Percentiles rank a stretch among this genome's conserved stretches.
Conservation (phyloP, 495 filamentous ascomycete species). For the Aspergillus sparsus region DNA sequence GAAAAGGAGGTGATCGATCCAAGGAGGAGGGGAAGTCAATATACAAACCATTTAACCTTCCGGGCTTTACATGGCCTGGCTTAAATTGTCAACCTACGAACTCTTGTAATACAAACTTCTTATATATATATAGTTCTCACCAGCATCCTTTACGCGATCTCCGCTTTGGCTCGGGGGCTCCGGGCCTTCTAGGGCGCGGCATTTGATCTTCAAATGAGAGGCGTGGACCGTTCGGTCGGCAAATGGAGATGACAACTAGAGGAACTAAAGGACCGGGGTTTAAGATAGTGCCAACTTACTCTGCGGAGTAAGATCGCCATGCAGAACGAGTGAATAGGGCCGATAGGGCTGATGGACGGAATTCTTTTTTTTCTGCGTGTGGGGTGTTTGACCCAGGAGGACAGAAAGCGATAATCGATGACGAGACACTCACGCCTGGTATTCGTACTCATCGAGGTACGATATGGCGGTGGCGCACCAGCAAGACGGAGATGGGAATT, state of each 20-base stretch:
- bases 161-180: slow-evolving; percentile 66
- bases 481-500: background rate
- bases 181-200: slow-evolving; percentile 67
- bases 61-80: slow-evolving; percentile 78
- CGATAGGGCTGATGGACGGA: slow-evolving; percentile 24
- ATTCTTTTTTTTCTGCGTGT: slow-evolving; percentile 35
- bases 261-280: slow-evolving; percentile 25
- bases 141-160: slow-evolving; percentile 85
- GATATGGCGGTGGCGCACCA: slow-evolving; percentile 29
- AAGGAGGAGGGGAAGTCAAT: background rate
- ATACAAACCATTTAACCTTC: slow-evolving; percentile 76
- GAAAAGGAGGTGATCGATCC: background rate
- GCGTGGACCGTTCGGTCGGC: slow-evolving; percentile 20
- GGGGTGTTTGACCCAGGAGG: slow-evolving; percentile 42
- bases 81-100: slow-evolving; percentile 3
- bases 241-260: slow-evolving; percentile 22
- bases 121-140: slow-evolving; percentile 50
- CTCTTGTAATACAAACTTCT: slow-evolving; percentile 2
- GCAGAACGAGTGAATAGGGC: slow-evolving; percentile 22
- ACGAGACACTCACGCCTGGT: slow-evolving; percentile 43
- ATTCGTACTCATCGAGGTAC: slow-evolving; percentile 48
- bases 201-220: slow-evolving; percentile 44
- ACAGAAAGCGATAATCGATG: slow-evolving; percentile 45
- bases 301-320: slow-evolving; percentile 33
- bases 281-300: slow-evolving; percentile 25